Percentiles rank a stretch among this genome's conserved stretches.
phyloP scores from a whole-genome alignment of 1,139 yeast species.

The Kodamaea alishanica region DNA sequence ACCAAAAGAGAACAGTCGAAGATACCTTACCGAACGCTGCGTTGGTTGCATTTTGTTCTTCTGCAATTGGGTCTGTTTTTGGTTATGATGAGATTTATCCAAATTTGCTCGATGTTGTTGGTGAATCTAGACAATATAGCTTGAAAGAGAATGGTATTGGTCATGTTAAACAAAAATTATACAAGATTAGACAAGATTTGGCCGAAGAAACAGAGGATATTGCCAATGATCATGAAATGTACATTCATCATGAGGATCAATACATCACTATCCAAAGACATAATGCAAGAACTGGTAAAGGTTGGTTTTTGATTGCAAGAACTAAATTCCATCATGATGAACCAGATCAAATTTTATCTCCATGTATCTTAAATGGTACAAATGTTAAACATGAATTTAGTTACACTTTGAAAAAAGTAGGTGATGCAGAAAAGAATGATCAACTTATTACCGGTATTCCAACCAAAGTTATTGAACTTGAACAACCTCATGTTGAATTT shows the following conservation, averaged over 20 bases:
- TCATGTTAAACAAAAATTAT: constrained; percentile 58
- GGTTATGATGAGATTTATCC: constrained; percentile 96
- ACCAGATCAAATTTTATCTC: constrained; percentile 52
- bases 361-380: constrained; percentile 64
- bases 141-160: constrained; percentile 66
- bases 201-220: constrained; percentile 64
- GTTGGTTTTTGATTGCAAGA: constrained; percentile 86
- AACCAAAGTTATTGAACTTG: constrained; percentile 52
- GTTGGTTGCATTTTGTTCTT: constrained; percentile 84
- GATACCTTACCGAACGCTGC: constrained; percentile 96
- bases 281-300: constrained; percentile 79
- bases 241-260: constrained; percentile 91
- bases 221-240: constrained; percentile 80
- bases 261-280: constrained; percentile 86
- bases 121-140: constrained; percentile 65
- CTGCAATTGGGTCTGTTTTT: constrained; percentile 91
- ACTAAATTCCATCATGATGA: constrained; percentile 58
- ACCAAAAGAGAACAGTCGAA: constrained; percentile 85
- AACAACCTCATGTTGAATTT: constrained; percentile 45
- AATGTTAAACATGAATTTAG: constrained; percentile 59
- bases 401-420: constrained; percentile 51
- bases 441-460: constrained; percentile 58
- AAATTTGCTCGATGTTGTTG: constrained; percentile 72
- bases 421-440: constrained; percentile 44
- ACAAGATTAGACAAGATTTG: constrained; percentile 54